Evolutionary conservation across 2,329 filamentous ascomycete species (phyloP), one percentile per base, ranked within the genome.

Genomic region (Neofusicoccum cordaticola): DNA sequence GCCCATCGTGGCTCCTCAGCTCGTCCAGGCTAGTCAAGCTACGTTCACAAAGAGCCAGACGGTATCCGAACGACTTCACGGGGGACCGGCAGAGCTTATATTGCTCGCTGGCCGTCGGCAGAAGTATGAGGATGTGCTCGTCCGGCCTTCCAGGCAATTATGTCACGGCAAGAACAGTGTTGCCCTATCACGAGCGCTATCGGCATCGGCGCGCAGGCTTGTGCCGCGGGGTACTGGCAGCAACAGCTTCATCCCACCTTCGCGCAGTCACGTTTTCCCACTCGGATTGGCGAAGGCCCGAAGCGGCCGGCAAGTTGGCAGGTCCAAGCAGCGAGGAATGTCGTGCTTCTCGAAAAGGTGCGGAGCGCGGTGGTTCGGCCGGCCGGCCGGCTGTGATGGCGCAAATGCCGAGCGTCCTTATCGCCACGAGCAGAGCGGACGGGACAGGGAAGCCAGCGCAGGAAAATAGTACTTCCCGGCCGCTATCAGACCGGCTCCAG

Each of bases 171-270:
- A 37, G 31, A 27, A 35, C 5, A n/a, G 31, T 7, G 27, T 37
- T 60, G n/a, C 31, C 56, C 56, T 45, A 60, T 60, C 56, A 60
- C 56, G 31, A 60, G n/a, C 27, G 56, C 22, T 47, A 47, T 58
- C 53, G 53, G 53, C 31, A 47, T 37, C 27, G 41, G 41, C 42
- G 37, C 4, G 37, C 51, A 39, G 19, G n/a, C 15, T 15, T 12
- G 27, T 4, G 15, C 22, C 31, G 56, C 27, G 39, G 56, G 56
- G 42, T 13, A 37, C 56, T 35, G 41, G 17, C 19, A 13, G 19
- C 39, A 34, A 4, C 41, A 5, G 22, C 39, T 13, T n/a, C 56
- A 60, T 60, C 56, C 56, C 56, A 60, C 56, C 48, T 58, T 60
- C 39, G 4, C 31, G 12, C 11, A 22, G 42, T 44, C 37, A 44